Evolutionary conservation across 345 rosid species (phyloP).

Genomic region (Trapa incisa): DNA sequence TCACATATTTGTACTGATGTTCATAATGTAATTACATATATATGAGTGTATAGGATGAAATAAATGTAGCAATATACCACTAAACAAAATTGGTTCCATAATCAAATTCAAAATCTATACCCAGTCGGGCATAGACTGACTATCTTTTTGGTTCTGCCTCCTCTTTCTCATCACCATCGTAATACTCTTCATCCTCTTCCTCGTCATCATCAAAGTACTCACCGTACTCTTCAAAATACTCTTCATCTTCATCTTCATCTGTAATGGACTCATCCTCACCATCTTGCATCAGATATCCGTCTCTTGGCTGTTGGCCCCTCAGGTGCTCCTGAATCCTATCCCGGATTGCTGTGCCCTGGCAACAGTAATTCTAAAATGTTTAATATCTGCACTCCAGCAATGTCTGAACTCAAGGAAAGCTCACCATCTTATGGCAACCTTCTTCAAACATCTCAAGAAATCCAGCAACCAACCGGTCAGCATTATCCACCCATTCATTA

Average conservation of each 20-base stretch:
- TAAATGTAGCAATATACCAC: no score
- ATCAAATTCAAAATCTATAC: no score
- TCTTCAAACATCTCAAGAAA: slow-evolving; percentile 98
- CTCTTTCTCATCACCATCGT: slow-evolving; percentile 18
- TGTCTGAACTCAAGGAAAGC: slow-evolving; percentile 1
- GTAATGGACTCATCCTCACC: slow-evolving; percentile 15
- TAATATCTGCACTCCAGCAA: not conserved
- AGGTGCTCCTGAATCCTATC: slow-evolving; percentile 71
- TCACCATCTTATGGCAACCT: slow-evolving; percentile 97
- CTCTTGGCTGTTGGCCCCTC: slow-evolving; percentile 31
- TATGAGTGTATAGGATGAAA: no score
- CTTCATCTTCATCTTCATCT: slow-evolving; percentile 23
- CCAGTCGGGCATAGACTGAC: not conserved
- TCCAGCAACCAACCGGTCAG: slow-evolving; percentile 95
- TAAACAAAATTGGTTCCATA: no score
- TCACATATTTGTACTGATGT: no score
- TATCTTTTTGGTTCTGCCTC: slow-evolving; percentile 2
- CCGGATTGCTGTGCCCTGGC: slow-evolving; percentile 76
- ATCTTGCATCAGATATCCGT: slow-evolving; percentile 16
- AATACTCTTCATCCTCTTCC: slow-evolving; percentile 27
- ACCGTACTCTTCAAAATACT: slow-evolving; percentile 31
- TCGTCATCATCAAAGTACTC: slow-evolving; percentile 33
- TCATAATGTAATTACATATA: no score
- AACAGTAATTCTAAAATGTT: not conserved
- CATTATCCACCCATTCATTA: slow-evolving; percentile 95